Percentiles rank a stretch among this genome's conserved stretches.
These are phyloP conservation scores for Pleodorina starrii DNA, from an alignment of 139 green algal genomes.

Conservation along the genomic window DNA sequence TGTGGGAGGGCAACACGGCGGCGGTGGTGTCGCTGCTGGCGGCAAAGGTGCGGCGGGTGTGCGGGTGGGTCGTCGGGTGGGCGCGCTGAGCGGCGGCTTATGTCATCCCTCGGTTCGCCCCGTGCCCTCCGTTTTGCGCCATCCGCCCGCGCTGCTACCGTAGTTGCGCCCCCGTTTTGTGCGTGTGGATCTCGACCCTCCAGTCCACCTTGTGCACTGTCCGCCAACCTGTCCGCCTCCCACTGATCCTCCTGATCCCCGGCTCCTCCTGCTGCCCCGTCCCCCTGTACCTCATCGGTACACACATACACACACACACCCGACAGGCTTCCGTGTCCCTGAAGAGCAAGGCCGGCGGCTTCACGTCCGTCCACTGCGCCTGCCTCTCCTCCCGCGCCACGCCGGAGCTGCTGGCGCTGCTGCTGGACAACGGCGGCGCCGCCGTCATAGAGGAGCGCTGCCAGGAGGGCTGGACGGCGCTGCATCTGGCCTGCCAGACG, in stretches of 20 bases:
- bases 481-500: conserved; percentile 54
- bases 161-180: no score
- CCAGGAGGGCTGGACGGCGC: conserved; percentile 58
- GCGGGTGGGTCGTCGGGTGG: background rate
- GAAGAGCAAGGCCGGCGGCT: conserved; percentile 46
- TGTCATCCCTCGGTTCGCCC: no score
- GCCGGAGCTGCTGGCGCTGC: conserved; percentile 42
- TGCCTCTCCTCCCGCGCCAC: conserved; percentile 25
- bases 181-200: no score
- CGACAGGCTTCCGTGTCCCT: conserved; percentile 29
- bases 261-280: no score
- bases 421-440: conserved; percentile 48
- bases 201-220: no score
- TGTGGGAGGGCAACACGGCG: conserved; percentile 56
- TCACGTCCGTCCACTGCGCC: conserved; percentile 47
- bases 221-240: no score
- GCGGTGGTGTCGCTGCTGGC: conserved; percentile 54
- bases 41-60: conserved; percentile 49
- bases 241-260: no score
- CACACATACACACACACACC: no score
- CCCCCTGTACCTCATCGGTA: no score
- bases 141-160: background rate
- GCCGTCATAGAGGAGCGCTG: conserved; percentile 57
- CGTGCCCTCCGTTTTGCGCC: no score
- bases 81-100: no score